These are phyloP conservation scores for Hygrophila difformis DNA, from an alignment of 257 asterid species.

Conservation along the genomic window DNA sequence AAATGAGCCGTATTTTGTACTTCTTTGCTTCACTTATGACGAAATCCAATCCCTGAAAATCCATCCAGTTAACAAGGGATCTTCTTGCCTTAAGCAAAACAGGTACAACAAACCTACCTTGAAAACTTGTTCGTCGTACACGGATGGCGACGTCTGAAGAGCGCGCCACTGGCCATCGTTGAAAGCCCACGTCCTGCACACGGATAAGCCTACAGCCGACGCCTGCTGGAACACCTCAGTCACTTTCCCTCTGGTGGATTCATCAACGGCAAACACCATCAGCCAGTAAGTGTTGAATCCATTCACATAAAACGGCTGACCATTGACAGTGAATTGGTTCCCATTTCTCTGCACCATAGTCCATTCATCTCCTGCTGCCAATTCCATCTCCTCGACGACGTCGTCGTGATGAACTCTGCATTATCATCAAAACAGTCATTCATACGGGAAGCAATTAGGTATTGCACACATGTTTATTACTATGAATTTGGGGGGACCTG, in stretches of 20 bases:
- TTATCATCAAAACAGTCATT: no score
- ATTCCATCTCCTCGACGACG: conserved; percentile 16
- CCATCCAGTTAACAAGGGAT: no score
- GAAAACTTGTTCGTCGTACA: conserved; percentile 72
- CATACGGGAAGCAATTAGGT: no score
- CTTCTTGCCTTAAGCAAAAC: no score
- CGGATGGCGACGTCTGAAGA: conserved; percentile 67
- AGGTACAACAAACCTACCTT: conserved; percentile 48
- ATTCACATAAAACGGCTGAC: conserved; percentile 78
- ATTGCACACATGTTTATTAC: no score
- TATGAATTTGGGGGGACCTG: conserved; percentile 7
- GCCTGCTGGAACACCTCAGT: conserved; percentile 72
- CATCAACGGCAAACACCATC: conserved; percentile 81
- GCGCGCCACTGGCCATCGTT: conserved; percentile 97
- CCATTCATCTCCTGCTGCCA: conserved; percentile 43
- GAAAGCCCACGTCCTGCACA: conserved; percentile 96
- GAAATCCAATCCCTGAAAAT: conserved; percentile 80
- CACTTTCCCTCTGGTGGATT: conserved; percentile 68
- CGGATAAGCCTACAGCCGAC: conserved; percentile 64
- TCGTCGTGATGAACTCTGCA: background rate
- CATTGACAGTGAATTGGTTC: conserved; percentile 55
- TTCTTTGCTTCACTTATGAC: conserved; percentile 84
- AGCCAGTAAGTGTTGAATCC: conserved; percentile 98
- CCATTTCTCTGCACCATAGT: conserved; percentile 57
- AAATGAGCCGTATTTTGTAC: conserved; percentile 66